A percentile compares a stretch with the other conserved stretches of the same genome.
Evolutionary conservation across 208 protist genomes (phyloP).

Genomic region (Trypanosoma cruzi): DNA sequence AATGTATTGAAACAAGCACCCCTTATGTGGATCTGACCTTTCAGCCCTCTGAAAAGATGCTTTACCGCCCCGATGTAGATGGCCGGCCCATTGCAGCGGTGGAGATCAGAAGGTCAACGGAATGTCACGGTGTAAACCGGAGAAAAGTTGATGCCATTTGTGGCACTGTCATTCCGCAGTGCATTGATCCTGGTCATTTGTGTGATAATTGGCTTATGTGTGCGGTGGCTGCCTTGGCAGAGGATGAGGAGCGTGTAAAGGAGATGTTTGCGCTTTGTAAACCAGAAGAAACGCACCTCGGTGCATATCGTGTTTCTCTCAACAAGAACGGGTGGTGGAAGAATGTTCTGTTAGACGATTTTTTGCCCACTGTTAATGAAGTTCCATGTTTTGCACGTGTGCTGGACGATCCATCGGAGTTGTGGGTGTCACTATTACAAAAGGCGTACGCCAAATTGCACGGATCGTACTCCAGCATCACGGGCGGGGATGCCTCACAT

Average conservation of each 20-base stretch:
- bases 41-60: conserved; percentile 4
- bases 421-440: conserved; percentile 46
- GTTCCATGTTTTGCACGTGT: conserved; percentile 17
- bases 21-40: conserved; percentile 10
- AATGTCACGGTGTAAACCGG: not conserved
- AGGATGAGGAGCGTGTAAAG: conserved; percentile 36
- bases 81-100: not conserved
- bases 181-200: conserved; percentile 38
- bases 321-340: conserved; percentile 39
- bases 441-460: conserved; percentile 56
- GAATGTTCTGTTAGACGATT: conserved; percentile 27
- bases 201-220: conserved; percentile 69
- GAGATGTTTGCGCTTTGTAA: conserved; percentile 33
- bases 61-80: conserved; percentile 15
- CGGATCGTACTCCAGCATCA: conserved; percentile 36
- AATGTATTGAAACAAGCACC: conserved; percentile 30
- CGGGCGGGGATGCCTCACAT: conserved; percentile 19
- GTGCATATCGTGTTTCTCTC: conserved; percentile 26
- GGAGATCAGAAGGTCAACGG: not conserved
- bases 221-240: conserved; percentile 50
- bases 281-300: conserved; percentile 5
- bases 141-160: not conserved
- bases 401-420: conserved; percentile 24
- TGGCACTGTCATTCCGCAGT: conserved; percentile 28
- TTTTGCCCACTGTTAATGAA: conserved; percentile 19